These are phyloP conservation scores for Yamagishiella unicocca DNA, from an alignment of 139 green algal species.

Conservation along the genomic window DNA sequence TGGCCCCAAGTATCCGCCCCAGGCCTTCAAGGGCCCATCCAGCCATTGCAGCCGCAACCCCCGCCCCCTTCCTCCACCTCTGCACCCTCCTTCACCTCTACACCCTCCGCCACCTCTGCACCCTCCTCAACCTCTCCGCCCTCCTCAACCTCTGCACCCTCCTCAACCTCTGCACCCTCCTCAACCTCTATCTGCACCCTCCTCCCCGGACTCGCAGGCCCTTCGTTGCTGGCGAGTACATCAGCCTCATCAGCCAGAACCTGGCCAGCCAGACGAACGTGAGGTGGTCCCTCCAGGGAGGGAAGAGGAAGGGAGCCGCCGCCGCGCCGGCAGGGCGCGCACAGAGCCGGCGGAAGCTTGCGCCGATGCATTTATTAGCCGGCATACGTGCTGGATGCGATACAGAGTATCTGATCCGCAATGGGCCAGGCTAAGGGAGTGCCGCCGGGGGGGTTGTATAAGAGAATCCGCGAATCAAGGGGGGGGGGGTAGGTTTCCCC, in stretches of 20 bases:
- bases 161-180: background rate
- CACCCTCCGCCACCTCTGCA: too few relatives aligned
- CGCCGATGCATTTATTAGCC: background rate
- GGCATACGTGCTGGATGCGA: background rate
- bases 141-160: too few relatives aligned
- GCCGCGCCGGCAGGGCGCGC: too few relatives aligned
- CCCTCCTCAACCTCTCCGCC: too few relatives aligned
- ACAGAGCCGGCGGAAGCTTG: background rate
- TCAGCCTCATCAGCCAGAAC: constrained; percentile 26
- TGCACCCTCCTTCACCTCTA: too few relatives aligned
- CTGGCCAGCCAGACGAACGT: constrained; percentile 23
- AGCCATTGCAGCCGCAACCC: too few relatives aligned
- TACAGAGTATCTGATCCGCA: background rate
- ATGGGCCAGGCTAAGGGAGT: background rate
- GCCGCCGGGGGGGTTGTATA: background rate
- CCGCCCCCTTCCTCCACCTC: background rate
- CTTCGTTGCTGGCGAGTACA: constrained; percentile 42
- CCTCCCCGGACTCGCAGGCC: background rate
- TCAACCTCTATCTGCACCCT: background rate
- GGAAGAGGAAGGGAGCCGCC: too few relatives aligned
- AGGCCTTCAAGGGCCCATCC: too few relatives aligned
- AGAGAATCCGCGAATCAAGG: too few relatives aligned
- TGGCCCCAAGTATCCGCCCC: too few relatives aligned
- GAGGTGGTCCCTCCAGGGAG: background rate
- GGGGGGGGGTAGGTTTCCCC: too few relatives aligned